Evolutionary conservation across 2,329 filamentous ascomycete species (phyloP), one percentile per base, ranked within the genome.

Genomic region (Fusarium nisikadoi): DNA sequence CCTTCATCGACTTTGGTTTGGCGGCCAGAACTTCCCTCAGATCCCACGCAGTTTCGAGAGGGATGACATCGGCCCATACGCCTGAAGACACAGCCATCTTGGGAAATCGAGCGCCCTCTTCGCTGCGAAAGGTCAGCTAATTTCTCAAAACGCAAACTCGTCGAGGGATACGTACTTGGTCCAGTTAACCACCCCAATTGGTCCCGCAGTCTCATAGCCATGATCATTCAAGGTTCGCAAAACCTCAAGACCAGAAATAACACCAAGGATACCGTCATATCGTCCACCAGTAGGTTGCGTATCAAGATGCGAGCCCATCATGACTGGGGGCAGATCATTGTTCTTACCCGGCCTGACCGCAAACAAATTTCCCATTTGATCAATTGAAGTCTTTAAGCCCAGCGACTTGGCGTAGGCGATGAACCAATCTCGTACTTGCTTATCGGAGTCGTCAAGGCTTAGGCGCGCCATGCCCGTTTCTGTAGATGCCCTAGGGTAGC

Each of bases 351-450:
- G 5, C 0, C 62, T 16, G 2, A 65, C 55, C 4, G 58, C 62
- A 9, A 64, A 64, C 8, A 64, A 3, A 0, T 64, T 64, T 1
- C 62, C 62, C 62, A 64, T 64, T 14, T 64, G 57, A 17, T 64
- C 62, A 4, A 64, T 25, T 0, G 43, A 63, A 0, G 39, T 54
- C 0, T 54, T 64, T 1, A 50, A 36, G 1, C 35, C 35, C 0
- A 64, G 57, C 8, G 62, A 63, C 6, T 63, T 64, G 14, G 62
- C 62, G 8, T 64, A 62, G 9, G 27, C 12, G 16, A 64, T 63
- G 39, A 64, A 64, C 62, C 62, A 64, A 17, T 64, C 58, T 54
- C 62, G 50, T 0, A 64, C 62, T 31, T 64, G 62, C 33, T 64
- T 64, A 11, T 64, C 58, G 1, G 62, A 64, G 29, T 63, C 62